These are phyloP conservation scores for Dispira simplex DNA, from an alignment of 192 early-diverging fungal genomes.

Conservation along the genomic window DNA sequence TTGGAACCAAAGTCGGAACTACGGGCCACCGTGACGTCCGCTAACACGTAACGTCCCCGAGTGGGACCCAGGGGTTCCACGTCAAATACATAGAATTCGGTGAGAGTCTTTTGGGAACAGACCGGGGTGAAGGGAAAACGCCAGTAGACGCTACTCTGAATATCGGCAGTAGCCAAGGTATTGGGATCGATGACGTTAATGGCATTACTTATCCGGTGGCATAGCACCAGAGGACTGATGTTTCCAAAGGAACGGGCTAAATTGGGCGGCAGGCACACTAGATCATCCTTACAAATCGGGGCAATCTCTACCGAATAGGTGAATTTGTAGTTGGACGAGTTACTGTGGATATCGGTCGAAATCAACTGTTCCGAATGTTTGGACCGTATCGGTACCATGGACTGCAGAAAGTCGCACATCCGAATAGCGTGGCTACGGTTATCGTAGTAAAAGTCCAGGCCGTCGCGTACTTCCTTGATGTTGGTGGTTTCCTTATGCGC, in stretches of 20 bases:
- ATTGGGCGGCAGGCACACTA: constrained; percentile 75
- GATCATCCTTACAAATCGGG: constrained; percentile 94
- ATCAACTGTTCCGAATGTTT: constrained; percentile 93
- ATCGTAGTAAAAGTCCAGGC: constrained; percentile 93
- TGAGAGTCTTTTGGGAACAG: constrained; percentile 59
- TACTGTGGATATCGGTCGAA: constrained; percentile 84
- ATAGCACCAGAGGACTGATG: constrained; percentile 69
- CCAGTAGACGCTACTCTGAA: constrained; percentile 70
- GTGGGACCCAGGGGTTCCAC: constrained; percentile 66
- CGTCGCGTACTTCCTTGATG: constrained; percentile 92
- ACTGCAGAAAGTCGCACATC: constrained; percentile 87
- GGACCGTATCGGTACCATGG: constrained; percentile 71
- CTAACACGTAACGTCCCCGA: constrained; percentile 62
- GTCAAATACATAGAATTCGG: constrained; percentile 93
- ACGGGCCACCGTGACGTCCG: constrained; percentile 75
- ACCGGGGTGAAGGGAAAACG: constrained; percentile 63
- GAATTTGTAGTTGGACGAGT: constrained; percentile 91
- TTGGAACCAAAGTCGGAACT: constrained; percentile 64
- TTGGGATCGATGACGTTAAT: constrained; percentile 79
- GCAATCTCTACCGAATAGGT: constrained; percentile 91
- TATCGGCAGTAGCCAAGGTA: constrained; percentile 57
- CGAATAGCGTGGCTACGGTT: constrained; percentile 80
- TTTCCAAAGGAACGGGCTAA: constrained; percentile 72
- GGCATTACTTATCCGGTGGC: constrained; percentile 74
- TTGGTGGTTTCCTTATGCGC: constrained; percentile 96